Conservation (phyloP, 2,329 filamentous ascomycete species). For the Penicillium sp. region DNA sequence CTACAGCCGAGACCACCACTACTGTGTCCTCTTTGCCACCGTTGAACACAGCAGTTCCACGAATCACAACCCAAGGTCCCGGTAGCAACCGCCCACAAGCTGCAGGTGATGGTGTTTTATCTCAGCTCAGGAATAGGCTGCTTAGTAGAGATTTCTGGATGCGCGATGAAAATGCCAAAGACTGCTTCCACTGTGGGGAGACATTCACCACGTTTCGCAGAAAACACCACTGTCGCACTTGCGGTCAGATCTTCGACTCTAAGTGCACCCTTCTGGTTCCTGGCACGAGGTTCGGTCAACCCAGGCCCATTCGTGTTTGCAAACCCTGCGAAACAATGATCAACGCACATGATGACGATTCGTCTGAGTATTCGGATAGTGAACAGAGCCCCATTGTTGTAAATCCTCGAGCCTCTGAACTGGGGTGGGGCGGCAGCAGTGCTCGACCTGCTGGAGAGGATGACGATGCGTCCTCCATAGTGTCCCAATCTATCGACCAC, state of each 20-base stretch:
- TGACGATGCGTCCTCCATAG: slow-evolving; percentile 48
- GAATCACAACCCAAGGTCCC: slow-evolving; percentile 18
- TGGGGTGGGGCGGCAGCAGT: slow-evolving; percentile 53
- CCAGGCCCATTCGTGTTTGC: slow-evolving; percentile 82
- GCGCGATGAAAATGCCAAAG: slow-evolving; percentile 97
- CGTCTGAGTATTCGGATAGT: slow-evolving; percentile 86
- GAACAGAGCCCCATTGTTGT: slow-evolving; percentile 63
- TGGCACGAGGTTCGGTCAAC: slow-evolving; percentile 83
- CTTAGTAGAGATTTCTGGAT: slow-evolving; percentile 98
- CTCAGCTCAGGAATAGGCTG: slow-evolving; percentile 79
- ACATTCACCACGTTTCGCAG: slow-evolving; percentile 90
- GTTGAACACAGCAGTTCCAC: slow-evolving; percentile 32
- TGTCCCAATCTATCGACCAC: slow-evolving; percentile 51
- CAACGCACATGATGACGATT: slow-evolving; percentile 84
- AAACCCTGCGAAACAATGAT: slow-evolving; percentile 92
- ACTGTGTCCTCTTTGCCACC: slow-evolving; percentile 45
- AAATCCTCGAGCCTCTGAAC: slow-evolving; percentile 61
- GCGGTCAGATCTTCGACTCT: slow-evolving; percentile 97
- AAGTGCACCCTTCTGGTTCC: slow-evolving; percentile 93
- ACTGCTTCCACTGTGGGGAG: slow-evolving; percentile 90
- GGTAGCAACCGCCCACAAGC: slow-evolving; percentile 22
- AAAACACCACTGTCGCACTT: slow-evolving; percentile 93
- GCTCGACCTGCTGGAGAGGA: slow-evolving; percentile 48
- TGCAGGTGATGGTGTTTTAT: slow-evolving; percentile 39
- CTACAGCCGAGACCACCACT: slow-evolving; percentile 45